phyloP scores from a whole-genome alignment of 768 basidiomycete species.

The Vararia minispora region DNA sequence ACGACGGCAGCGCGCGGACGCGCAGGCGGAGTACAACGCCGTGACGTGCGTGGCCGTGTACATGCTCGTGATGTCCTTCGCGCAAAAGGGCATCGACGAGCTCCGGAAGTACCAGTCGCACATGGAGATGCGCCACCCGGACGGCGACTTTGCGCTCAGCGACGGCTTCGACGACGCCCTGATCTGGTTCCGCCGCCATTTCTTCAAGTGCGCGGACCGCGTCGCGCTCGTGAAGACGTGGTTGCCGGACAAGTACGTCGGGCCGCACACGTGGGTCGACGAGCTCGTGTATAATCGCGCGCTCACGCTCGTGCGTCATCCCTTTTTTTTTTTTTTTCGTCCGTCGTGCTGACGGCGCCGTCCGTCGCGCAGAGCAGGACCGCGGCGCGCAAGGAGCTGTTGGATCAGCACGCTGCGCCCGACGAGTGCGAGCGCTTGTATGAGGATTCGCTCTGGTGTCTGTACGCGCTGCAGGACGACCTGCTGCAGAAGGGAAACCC shows the following conservation, averaged over 20 bases:
- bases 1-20: conserved; percentile 58
- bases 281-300: conserved; percentile 91
- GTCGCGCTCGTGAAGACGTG: conserved; percentile 82
- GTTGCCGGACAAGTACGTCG: conserved; percentile 74
- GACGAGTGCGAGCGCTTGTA: conserved; percentile 90
- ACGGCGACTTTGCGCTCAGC: conserved; percentile 65
- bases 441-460: conserved; percentile 89
- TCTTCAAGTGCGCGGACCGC: conserved; percentile 90
- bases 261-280: conserved; percentile 77
- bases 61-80: conserved; percentile 85
- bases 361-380: conserved; percentile 61
- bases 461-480: conserved; percentile 88
- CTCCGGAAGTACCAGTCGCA: conserved; percentile 72
- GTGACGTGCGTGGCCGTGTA: conserved; percentile 83
- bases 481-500: conserved; percentile 72
- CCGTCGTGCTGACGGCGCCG: neutral
- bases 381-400: conserved; percentile 83
- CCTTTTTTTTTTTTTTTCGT: neutral
- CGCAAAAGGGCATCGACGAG: conserved; percentile 85
- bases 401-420: conserved; percentile 64
- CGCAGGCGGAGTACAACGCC: conserved; percentile 74
- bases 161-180: conserved; percentile 75
- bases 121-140: conserved; percentile 68
- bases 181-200: conserved; percentile 87
- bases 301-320: conserved; percentile 56